Base-by-base conservation (phyloP, 2,329 filamentous ascomycete species). In the Penicillium thymicola region DNA sequence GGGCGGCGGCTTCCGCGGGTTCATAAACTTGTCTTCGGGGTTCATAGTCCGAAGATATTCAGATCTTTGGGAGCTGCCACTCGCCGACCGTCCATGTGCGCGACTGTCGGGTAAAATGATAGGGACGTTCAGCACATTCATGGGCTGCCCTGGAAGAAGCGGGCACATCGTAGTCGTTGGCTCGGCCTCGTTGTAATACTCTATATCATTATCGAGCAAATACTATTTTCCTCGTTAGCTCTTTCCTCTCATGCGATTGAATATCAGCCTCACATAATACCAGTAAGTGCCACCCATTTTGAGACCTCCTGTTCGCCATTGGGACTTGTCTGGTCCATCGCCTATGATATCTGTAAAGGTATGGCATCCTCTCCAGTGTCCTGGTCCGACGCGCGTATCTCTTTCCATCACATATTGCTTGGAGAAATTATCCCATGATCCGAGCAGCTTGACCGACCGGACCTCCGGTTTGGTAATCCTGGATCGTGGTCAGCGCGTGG, bases 371-470 rank as follows among this genome's bases (percentile, higher is more conserved):
- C 87, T 86, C 92, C 92, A 97, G 73, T 90, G 85, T 60, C 86
- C 85, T 56, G 81, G 81, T 63, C 90, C 89, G 65, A 89, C 85
- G 70, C 89, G 85, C 61, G 77, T 78, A 76, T 97, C 93, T 66
- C 86, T 85, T 72, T 93, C 85, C 86, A 97, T 92, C 44, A 79
- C 79, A 79, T 96, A 93, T 48, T 85, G 79, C 69, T 83, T 85
- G 59, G 82, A 80, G 76, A 97, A 97, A 78, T 96, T 96, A 78
- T 97, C 92, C 93, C 93, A 97, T 61, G 92, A 96, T 60, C 93
- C 93, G 66, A 94, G 81, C 44, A 97, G 82, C 69, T 89, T 86
- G 63, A 97, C 89, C 43, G 87, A 88, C 61, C 73, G 65, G 46
- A 76, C 71, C 38, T 74, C 68, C 34, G 75, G 72, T 47, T 72